phyloP scores from a whole-genome alignment of 2,329 filamentous ascomycete species.

The Aspergillus sp. region DNA sequence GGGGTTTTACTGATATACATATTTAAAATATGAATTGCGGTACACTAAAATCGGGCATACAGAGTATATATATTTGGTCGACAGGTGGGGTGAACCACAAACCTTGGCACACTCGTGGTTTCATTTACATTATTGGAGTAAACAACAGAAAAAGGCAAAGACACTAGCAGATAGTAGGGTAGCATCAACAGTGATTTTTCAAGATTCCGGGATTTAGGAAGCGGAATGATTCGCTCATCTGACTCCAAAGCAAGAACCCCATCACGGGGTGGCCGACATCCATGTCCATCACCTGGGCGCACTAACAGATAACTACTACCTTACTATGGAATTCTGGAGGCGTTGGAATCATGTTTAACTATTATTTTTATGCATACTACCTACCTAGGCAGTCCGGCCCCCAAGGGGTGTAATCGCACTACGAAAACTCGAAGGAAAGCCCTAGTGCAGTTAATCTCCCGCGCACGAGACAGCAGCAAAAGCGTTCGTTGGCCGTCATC shows the following conservation, averaged over 20 bases:
- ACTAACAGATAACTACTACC: neutral
- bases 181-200: neutral
- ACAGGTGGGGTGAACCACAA: too few species aligned
- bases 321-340: neutral
- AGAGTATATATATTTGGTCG: too few species aligned
- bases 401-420: neutral
- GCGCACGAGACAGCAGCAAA: neutral
- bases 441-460: neutral
- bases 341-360: constrained; percentile 6
- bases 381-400: neutral
- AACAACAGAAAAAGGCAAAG: too few species aligned
- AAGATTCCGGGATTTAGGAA: neutral
- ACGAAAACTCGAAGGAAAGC: neutral
- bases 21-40: too few species aligned
- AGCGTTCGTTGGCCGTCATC: neutral
- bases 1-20: too few species aligned
- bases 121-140: too few species aligned
- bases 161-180: neutral
- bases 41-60: too few species aligned
- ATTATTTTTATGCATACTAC: neutral
- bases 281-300: neutral
- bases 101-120: too few species aligned
- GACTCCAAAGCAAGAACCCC: neutral
- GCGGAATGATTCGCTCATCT: constrained; percentile 5
- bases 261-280: neutral